A percentile compares a stretch with the other conserved stretches of the same genome.
phyloP scores from a whole-genome alignment of 2,329 filamentous ascomycete species.

The Monilinia fructicola region DNA sequence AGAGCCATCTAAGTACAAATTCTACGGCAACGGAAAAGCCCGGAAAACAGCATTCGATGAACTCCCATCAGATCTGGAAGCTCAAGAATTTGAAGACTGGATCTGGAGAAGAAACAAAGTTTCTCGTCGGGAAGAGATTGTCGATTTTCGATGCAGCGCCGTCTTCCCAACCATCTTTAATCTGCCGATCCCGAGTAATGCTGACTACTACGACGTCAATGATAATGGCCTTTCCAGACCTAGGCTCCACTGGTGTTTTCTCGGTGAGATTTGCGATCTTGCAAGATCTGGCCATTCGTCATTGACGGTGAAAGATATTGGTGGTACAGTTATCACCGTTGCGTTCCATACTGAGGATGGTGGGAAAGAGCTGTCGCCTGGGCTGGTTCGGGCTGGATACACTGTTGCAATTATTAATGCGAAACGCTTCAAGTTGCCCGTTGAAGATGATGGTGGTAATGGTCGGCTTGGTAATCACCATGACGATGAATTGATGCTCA shows the following conservation, averaged over 20 bases:
- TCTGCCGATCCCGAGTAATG: constrained; percentile 27
- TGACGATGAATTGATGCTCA: constrained; percentile 28
- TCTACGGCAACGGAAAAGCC: constrained; percentile 26
- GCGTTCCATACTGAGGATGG: constrained; percentile 37
- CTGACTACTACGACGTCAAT: constrained; percentile 29
- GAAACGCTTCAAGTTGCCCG: constrained; percentile 25
- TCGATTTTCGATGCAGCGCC: constrained; percentile 26
- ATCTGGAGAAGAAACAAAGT: constrained; percentile 31
- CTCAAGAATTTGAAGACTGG: constrained; percentile 31
- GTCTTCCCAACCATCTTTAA: constrained; percentile 33
- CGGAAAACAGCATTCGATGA: constrained; percentile 31
- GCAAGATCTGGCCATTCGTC: constrained; percentile 31
- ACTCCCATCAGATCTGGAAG: constrained; percentile 23
- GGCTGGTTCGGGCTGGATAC: constrained; percentile 27
- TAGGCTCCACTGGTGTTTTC: constrained; percentile 31
- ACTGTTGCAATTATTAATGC: constrained; percentile 33
- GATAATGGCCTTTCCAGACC: constrained; percentile 21
- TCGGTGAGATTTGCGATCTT: constrained; percentile 31
- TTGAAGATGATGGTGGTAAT: not conserved
- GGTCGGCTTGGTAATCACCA: constrained; percentile 26
- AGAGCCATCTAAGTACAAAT: constrained; percentile 29
- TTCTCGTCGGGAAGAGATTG: constrained; percentile 22
- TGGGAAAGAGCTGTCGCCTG: constrained; percentile 35
- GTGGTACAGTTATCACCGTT: constrained; percentile 34
- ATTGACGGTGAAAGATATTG: constrained; percentile 36